Base-by-base conservation (phyloP, 768 basidiomycete species). In the Lactifluus piperatus region DNA sequence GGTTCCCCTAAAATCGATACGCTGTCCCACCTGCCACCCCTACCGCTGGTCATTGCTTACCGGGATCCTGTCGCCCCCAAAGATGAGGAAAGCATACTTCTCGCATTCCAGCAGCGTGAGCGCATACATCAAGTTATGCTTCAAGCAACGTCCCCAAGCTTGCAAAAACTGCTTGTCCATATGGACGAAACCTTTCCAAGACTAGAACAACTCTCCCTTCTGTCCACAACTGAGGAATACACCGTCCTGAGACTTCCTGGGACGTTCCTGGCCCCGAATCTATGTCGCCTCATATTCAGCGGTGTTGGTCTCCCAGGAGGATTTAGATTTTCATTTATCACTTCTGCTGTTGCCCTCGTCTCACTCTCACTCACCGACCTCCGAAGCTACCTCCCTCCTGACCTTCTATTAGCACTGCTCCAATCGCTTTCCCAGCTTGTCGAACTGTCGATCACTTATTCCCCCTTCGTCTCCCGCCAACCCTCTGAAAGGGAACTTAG, bases 401-500 rank as follows among this genome's bases (percentile, higher is more conserved):
- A 44, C 5, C 7, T 18, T 13, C 7, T 54, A 18, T 43, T 36
- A 13, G n/a, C 32, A 5, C 34, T 14, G 5, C 44, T 47, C 36
- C 54, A 45, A 13, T 22, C 8, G 22, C 26, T 57, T n/a, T 43
- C 24, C 18, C 50, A 45, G 5, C 56, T 57, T 5, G 49, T 45
- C n/a, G 50, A 57, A 26, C 43, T 57, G 36, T 51, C 50, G 5
- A 57, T 57, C 13, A 32, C 43, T 36, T 57, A 49, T 18, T 51
- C 56, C n/a, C 9, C 43, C 56, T 9, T 4, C 37, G 5, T 43
- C 56, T 10, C 34, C 26, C 32, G 20, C 52, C 14, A 22, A 5
- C 14, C n/a, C n/a, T 29, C 7, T 22, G 52, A 54, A 20, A 11
- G 10, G 4, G 41, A 32, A 20, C 20, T 44, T 4, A 30, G 43